These are phyloP conservation scores for Pogostemon cablin DNA, from an alignment of 257 asterid species.

Conservation along the genomic window DNA sequence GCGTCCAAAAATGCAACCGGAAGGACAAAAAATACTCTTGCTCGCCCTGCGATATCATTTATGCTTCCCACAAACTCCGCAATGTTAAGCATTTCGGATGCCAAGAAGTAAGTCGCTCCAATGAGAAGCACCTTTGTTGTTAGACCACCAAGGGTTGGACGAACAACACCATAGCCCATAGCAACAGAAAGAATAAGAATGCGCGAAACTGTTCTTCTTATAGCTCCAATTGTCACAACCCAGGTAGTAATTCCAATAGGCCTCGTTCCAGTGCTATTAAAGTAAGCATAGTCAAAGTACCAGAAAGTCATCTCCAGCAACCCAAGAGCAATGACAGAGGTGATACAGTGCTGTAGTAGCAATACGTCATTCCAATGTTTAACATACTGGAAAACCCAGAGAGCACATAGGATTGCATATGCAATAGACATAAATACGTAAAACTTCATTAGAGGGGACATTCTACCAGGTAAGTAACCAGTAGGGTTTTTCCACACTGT, in stretches of 20 bases:
- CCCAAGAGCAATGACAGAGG: constrained; percentile 90
- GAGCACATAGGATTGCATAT: constrained; percentile 65
- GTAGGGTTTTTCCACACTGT: constrained; percentile 93
- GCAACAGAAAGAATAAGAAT: constrained; percentile 89
- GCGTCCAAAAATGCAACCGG: constrained; percentile 95
- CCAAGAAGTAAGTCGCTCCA: constrained; percentile 83
- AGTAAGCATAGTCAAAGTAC: constrained; percentile 88
- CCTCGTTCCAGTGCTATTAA: constrained; percentile 83
- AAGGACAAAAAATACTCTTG: constrained; percentile 75
- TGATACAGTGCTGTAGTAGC: constrained; percentile 88
- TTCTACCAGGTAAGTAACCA: constrained; percentile 97
- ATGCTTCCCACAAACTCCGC: constrained; percentile 91
- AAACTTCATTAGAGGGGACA: constrained; percentile 93
- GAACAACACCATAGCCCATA: constrained; percentile 97
- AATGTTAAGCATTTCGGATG: constrained; percentile 79
- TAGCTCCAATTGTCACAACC: constrained; percentile 88
- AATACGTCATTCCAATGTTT: constrained; percentile 81
- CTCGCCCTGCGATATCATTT: constrained; percentile 92
- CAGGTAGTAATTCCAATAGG: constrained; percentile 90
- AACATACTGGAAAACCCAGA: constrained; percentile 89
- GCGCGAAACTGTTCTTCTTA: constrained; percentile 78
- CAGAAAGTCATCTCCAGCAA: constrained; percentile 88
- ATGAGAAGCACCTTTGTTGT: constrained; percentile 87
- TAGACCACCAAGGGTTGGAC: constrained; percentile 98
- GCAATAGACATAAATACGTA: constrained; percentile 72